Conservation (phyloP, 345 rosid species). For the Noccaea bulbosa region DNA sequence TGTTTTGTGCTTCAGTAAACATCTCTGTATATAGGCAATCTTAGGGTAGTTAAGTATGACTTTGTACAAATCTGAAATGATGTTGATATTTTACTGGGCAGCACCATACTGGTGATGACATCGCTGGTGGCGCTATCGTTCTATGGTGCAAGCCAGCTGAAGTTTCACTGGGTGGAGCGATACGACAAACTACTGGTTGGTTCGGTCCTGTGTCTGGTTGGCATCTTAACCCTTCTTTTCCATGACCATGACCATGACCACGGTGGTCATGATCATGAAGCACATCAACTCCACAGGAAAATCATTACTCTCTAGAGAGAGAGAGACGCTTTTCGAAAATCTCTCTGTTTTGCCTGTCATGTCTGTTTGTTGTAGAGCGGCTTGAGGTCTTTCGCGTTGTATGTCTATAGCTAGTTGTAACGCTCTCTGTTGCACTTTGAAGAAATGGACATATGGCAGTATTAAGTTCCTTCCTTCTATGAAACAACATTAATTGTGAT, state of each 20-base stretch:
- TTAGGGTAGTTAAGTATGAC: neutral
- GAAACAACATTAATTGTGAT: neutral
- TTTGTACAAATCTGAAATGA: slow-evolving; percentile 3
- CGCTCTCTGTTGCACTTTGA: slow-evolving; percentile 21
- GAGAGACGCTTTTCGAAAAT: neutral
- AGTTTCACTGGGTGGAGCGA: slow-evolving; percentile 96
- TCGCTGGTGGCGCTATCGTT: slow-evolving; percentile 94
- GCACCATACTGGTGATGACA: slow-evolving; percentile 94
- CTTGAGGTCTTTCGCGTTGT: slow-evolving; percentile 29
- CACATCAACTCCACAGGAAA: slow-evolving; percentile 70
- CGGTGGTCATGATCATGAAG: slow-evolving; percentile 48
- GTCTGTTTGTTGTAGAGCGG: slow-evolving; percentile 40
- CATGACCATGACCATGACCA: slow-evolving; percentile 82
- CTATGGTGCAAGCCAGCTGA: slow-evolving; percentile 97
- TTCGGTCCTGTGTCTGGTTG: slow-evolving; percentile 91
- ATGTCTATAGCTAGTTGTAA: slow-evolving; percentile 37
- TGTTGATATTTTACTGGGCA: slow-evolving; percentile 48
- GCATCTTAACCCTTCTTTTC: slow-evolving; percentile 83
- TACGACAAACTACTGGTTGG: slow-evolving; percentile 98
- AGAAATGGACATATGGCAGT: slow-evolving; percentile 28
- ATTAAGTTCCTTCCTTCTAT: slow-evolving; percentile 3
- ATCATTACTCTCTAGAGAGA: slow-evolving; percentile 50
- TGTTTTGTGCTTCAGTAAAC: neutral
- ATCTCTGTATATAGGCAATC: neutral
- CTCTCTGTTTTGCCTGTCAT: slow-evolving; percentile 29